These are phyloP conservation scores for Spergularia marina DNA, from an alignment of 148 eudicot genomes.

Conservation along the genomic window DNA sequence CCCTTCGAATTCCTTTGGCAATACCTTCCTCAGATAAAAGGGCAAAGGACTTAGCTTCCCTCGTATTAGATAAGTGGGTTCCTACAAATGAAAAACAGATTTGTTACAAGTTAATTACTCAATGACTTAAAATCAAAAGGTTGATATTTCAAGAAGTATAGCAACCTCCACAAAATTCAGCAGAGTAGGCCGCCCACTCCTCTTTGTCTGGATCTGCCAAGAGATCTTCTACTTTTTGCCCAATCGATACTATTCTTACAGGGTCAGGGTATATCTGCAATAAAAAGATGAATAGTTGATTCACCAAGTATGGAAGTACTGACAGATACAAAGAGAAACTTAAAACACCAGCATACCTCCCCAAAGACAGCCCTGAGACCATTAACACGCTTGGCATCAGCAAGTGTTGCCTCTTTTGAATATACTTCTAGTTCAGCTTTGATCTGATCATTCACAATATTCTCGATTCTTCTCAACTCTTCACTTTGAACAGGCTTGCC, in stretches of 20 bases:
- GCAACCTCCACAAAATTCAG: constrained; percentile 94
- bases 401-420: constrained; percentile 73
- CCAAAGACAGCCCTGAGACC: constrained; percentile 98
- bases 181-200: constrained; percentile 72
- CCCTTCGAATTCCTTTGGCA: constrained; percentile 95
- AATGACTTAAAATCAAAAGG: neutral
- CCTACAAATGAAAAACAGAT: constrained; percentile 40
- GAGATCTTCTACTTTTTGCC: constrained; percentile 77
- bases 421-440: constrained; percentile 73
- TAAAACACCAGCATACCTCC: constrained; percentile 50
- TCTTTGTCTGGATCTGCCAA: constrained; percentile 72
- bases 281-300: neutral
- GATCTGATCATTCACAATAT: constrained; percentile 87
- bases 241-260: constrained; percentile 87
- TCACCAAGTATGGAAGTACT: neutral
- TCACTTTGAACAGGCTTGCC: constrained; percentile 90
- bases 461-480: constrained; percentile 73
- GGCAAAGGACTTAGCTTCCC: constrained; percentile 89
- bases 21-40: constrained; percentile 92
- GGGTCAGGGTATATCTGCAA: constrained; percentile 95
- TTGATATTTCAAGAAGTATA: neutral
- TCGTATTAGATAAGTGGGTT: constrained; percentile 88
- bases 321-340: neutral
- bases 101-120: constrained; percentile 4
- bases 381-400: constrained; percentile 79